Base-by-base conservation (phyloP, 176 grass and related monocot genomes). In the Eremochloa ophiuroides region DNA sequence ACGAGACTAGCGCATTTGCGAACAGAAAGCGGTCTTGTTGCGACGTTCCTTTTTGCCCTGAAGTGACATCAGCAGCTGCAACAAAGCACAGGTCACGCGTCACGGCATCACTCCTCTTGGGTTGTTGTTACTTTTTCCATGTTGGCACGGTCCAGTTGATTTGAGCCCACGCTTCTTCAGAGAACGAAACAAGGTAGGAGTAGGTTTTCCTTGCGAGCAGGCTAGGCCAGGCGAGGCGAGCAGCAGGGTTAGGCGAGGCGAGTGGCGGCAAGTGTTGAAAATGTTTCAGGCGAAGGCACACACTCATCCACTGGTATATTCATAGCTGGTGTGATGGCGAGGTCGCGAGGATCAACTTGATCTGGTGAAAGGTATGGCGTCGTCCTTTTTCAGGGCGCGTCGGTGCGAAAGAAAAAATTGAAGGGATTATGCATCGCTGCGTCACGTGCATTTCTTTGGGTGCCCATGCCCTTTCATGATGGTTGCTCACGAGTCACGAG, bases 371-470 rank as follows among this genome's bases (percentile, higher is more conserved):
- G 41, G 11, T 38, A 46, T 8, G 9, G 35, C 43, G 34, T 46
- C 35, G 58, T 79, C 59, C 46, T 83, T 58, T 35, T 35, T 20
- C 22, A 56, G 16, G 11, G 13, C 20, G 22, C 62, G 43, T 68
- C 50, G 62, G 78, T 47, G 85, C 78, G 28, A 39, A 43, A 58
- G 75, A 67, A 31, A 66, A 55, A 56, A 9, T 3, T 22, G 7
- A 53, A 22, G 67, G 29, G 37, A 22, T 2, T 48, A 47, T 5
- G 39, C 71, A 76, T 61, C 62, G 55, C 1, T 14, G 7, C 20
- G 13, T 82, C 73, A 87, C 79, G 30, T 82, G 79, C 78, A 40
- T 62, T 44, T 20, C 30, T 37, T 30, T 27, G 29, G 20, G 12
- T 48, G 14, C 2, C 30, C 43, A 60, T 33, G 63, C 10, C 2